A percentile compares a stretch with the other conserved stretches of the same genome.
These are phyloP conservation scores for Xerocomellus intermedius DNA, from an alignment of 768 basidiomycete species.

Conservation along the genomic window DNA sequence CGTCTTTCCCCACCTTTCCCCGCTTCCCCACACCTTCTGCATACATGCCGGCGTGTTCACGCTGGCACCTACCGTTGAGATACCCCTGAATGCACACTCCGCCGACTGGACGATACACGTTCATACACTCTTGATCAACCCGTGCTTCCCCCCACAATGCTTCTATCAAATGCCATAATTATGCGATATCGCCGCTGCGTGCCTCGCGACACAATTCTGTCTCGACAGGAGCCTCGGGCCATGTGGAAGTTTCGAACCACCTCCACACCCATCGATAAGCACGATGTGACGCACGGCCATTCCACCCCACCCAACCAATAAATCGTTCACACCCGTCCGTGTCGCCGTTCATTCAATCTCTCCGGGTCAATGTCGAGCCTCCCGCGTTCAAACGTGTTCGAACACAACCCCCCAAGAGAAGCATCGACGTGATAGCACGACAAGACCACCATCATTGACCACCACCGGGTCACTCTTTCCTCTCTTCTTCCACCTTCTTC, in stretches of 20 bases:
- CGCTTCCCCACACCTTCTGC: conserved; percentile 20
- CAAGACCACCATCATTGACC: background rate
- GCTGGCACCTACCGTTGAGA: background rate
- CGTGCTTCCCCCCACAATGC: conserved; percentile 25
- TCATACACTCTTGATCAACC: conserved; percentile 14
- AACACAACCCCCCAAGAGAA: background rate
- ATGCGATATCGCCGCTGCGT: conserved; percentile 17
- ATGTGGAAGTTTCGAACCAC: conserved; percentile 8
- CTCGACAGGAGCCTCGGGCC: conserved; percentile 9
- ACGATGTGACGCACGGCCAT: background rate
- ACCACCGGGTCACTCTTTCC: background rate
- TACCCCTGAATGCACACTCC: background rate
- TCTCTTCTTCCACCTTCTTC: background rate
- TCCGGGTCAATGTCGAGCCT: conserved; percentile 3
- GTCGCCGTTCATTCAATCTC: background rate
- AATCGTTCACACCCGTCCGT: background rate
- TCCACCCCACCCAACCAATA: background rate
- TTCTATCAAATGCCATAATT: conserved; percentile 19
- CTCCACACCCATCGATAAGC: conserved; percentile 1
- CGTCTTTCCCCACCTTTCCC: conserved; percentile 24
- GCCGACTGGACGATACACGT: conserved; percentile 9
- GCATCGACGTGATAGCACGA: background rate
- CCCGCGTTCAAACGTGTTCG: background rate
- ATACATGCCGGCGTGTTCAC: background rate
- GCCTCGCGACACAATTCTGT: conserved; percentile 6